Evolutionary conservation across 1,284 basidiomycete genomes (phyloP), one percentile per base, ranked within the genome.

Genomic region (Sphagnurus paluster): DNA sequence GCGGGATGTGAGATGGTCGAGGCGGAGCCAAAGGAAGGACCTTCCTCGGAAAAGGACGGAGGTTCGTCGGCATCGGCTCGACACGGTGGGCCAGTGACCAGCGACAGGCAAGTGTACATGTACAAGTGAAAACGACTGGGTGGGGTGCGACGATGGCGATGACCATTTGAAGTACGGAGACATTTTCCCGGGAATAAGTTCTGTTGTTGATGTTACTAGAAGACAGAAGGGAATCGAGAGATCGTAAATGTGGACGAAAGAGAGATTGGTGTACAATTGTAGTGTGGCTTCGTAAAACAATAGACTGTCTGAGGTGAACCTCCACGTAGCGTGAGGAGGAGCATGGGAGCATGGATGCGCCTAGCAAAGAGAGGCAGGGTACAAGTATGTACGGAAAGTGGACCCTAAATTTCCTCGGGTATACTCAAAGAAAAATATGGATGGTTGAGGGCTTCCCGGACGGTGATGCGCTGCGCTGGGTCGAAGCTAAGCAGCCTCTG

Each of bases 401-500:
- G 37, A 21, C 4, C 14, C 66, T 69, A 82, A 66, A 79, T 68
- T 67, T 82, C 79, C 44, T 74, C 69, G 42, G 84, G 71, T 53
- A 87, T 79, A 63, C 70, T 70, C 58, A 84, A 62, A 42, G 75
- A 72, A 63, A 96, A 91, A 67, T 93, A 98, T 5, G 87, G 87
- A 63, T 97, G 94, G 46, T 80, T 77, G 46, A 98, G 78, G 16
- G 95, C 95, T 36, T 93, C 85, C 60, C 82, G 78, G 35, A 97
- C 93, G 14, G 85, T 86, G 55, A 94, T 85, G 56, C 94, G 84
- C 56, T 90, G 83, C 2, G 80, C 77, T 26, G 94, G 93, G 67
- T 99, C 96, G 68, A 96, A 99, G 48, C 87, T 86, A 37, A 99
- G 80, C 49, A 99, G 75, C 61, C 84, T 85, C 60, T 82, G 79